Percentiles rank a stretch among this genome's conserved stretches.
Evolutionary conservation across 495 filamentous ascomycete species (phyloP).

Genomic region (Aspergillus wentii): DNA sequence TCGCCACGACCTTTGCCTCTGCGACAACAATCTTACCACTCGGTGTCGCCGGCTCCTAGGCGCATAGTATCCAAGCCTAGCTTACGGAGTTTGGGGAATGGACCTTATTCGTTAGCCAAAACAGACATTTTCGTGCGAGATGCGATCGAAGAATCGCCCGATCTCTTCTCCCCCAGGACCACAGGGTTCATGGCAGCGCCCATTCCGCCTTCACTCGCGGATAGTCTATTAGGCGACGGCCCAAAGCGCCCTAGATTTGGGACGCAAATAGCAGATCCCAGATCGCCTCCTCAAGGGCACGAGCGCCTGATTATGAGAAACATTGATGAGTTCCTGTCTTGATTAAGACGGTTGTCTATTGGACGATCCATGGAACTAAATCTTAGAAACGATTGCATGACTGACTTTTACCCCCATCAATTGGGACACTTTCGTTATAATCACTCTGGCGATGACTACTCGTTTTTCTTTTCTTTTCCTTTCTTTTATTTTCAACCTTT

Average conservation of each 20-base stretch:
- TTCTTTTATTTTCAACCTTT: slow-evolving; percentile 13
- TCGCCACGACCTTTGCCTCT: slow-evolving; percentile 40
- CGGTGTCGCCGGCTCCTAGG: slow-evolving; percentile 14
- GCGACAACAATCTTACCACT: slow-evolving; percentile 32
- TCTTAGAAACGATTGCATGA: slow-evolving; percentile 32
- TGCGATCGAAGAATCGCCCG: slow-evolving; percentile 24
- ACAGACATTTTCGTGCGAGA: slow-evolving; percentile 37
- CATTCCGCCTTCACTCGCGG: slow-evolving; percentile 24
- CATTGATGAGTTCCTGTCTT: slow-evolving; percentile 46
- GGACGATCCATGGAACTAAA: not conserved
- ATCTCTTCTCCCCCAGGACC: slow-evolving; percentile 47
- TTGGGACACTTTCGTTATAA: too few relatives aligned
- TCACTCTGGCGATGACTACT: slow-evolving; percentile 8
- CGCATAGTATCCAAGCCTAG: slow-evolving; percentile 10
- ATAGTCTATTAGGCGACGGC: slow-evolving; percentile 27
- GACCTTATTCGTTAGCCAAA: slow-evolving; percentile 22
- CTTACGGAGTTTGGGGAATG: slow-evolving; percentile 1
- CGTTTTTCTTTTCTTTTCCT: slow-evolving; percentile 12
- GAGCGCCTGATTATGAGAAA: slow-evolving; percentile 49
- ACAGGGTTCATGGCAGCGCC: slow-evolving; percentile 41
- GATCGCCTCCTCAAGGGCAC: slow-evolving; percentile 41
- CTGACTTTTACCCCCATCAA: slow-evolving; percentile 18
- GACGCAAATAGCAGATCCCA: slow-evolving; percentile 35
- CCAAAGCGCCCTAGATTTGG: slow-evolving; percentile 24
- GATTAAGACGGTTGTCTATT: slow-evolving; percentile 1